Base-by-base conservation (phyloP, 225 moss, liverwort and hornwort species). In the Takakia lepidozioides region DNA sequence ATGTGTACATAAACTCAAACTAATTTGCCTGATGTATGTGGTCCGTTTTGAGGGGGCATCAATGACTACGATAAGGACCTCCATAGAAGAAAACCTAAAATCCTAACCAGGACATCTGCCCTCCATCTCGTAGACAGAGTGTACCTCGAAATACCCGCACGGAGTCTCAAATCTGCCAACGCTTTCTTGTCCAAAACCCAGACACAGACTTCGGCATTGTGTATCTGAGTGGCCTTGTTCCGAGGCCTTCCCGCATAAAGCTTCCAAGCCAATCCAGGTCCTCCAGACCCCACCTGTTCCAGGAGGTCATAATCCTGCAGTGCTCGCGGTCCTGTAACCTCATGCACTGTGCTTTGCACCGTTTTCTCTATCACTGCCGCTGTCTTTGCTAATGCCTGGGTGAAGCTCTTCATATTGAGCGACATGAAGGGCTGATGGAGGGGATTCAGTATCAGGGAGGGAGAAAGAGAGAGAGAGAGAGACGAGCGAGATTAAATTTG, bases 101-200 rank as follows among this genome's bases (percentile, higher is more conserved):
- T n/a, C n/a, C n/a, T n/a, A n/a, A n/a, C n/a, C n/a, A n/a, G n/a
- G n/a, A n/a, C n/a, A n/a, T n/a, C n/a, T n/a, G n/a, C 32, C 32
- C 32, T 11, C 32, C 7, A 32, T 1, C 1, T 11, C 32, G 8
- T 1, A 45, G 29, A 18, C 9, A 0, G 28, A 28, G 11, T 29
- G 21, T 58, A 77, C 79, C 66, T 89, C 29, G 93, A 93, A 39
- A 89, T 79, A 35, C 89, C 88, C 40, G 78, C 68, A 28, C 74
- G 78, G 43, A 89, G 59, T 16, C 93, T 69, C 36, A 89, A 73
- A 68, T 93, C 93, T 27, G 88, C 57, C 34, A 93, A 75, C 16
- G 88, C 81, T 60, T 89, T 89, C 73, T 93, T 93, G 70, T 93
- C 93, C 38, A 93, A 49, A 26, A 93, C 74, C 93, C 93, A 93